phyloP scores from a whole-genome alignment of 352 stramenopile genomes.

The Saprolegnia parasitica region DNA sequence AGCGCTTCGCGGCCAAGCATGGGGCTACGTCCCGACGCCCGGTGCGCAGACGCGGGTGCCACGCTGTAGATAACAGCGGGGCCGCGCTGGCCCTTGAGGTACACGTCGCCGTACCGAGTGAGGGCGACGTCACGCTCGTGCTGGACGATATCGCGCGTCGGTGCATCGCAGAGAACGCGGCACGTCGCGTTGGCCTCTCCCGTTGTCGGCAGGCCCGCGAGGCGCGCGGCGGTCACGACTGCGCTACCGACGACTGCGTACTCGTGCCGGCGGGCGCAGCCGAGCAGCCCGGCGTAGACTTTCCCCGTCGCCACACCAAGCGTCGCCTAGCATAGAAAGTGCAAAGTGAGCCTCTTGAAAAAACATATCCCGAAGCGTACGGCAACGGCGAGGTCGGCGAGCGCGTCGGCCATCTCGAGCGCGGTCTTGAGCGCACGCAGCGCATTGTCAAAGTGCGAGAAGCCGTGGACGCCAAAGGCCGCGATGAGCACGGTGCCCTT shows the following conservation, averaged over 20 bases:
- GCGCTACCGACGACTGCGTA: slow-evolving; percentile 33
- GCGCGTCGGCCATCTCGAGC: slow-evolving; percentile 1
- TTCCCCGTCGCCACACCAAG: slow-evolving; percentile 13
- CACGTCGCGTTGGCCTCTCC: too few species aligned
- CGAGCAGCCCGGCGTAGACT: slow-evolving; percentile 30
- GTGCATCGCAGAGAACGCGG: background rate
- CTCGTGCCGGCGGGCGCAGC: slow-evolving; percentile 29
- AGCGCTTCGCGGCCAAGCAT: background rate
- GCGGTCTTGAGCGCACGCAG: background rate
- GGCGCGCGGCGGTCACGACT: slow-evolving; percentile 33
- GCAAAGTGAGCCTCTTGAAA: background rate
- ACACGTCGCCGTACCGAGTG: background rate
- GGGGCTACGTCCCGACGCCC: too few species aligned
- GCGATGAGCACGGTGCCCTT: slow-evolving; percentile 33
- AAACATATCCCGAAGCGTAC: background rate
- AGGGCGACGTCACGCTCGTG: background rate
- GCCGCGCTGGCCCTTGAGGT: background rate
- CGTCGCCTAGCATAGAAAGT: background rate
- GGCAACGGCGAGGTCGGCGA: slow-evolving; percentile 1
- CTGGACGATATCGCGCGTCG: background rate
- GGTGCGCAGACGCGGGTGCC: background rate
- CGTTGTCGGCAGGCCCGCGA: slow-evolving; percentile 21
- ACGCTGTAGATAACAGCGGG: background rate
- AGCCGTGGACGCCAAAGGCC: slow-evolving; percentile 31
- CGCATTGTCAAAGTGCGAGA: slow-evolving; percentile 32